A percentile compares a stretch with the other conserved stretches of the same genome.
These are phyloP conservation scores for Coriaria nepalensis DNA, from an alignment of 306 rosid species.

Conservation along the genomic window DNA sequence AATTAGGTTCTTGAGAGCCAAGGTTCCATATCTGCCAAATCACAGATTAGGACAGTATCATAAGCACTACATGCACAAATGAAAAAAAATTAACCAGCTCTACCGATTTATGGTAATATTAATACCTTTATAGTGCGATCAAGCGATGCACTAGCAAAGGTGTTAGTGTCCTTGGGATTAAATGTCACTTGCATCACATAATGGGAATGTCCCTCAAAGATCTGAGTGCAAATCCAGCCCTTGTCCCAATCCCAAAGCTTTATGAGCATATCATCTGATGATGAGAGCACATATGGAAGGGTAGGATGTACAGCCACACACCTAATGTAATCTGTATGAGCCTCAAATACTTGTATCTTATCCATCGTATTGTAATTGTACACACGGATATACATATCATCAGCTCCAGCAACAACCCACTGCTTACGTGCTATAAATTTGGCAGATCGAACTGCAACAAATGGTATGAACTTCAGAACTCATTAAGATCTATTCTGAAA, in stretches of 20 bases:
- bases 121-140: conserved; percentile 94
- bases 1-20: conserved; percentile 92
- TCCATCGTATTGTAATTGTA: conserved; percentile 98
- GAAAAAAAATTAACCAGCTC: conserved; percentile 5
- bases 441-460: conserved; percentile 86
- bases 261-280: conserved; percentile 98
- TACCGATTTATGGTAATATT: conserved; percentile 7
- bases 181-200: conserved; percentile 98
- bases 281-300: conserved; percentile 87
- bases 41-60: neutral
- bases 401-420: conserved; percentile 98
- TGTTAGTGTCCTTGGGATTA: conserved; percentile 98
- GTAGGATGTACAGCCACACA: conserved; percentile 97
- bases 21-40: conserved; percentile 85
- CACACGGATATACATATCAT: conserved; percentile 86
- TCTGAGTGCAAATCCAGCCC: conserved; percentile 93
- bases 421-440: conserved; percentile 91
- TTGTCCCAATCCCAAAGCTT: conserved; percentile 99
- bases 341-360: conserved; percentile 81
- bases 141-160: conserved; percentile 99
- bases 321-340: conserved; percentile 95
- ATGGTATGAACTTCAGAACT: conserved; percentile 6
- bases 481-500: neutral
- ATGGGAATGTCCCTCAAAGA: conserved; percentile 97
- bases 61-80: neutral